Evolutionary conservation across 2,329 filamentous ascomycete genomes (phyloP).

Genomic region (Trichoderma sp.): DNA sequence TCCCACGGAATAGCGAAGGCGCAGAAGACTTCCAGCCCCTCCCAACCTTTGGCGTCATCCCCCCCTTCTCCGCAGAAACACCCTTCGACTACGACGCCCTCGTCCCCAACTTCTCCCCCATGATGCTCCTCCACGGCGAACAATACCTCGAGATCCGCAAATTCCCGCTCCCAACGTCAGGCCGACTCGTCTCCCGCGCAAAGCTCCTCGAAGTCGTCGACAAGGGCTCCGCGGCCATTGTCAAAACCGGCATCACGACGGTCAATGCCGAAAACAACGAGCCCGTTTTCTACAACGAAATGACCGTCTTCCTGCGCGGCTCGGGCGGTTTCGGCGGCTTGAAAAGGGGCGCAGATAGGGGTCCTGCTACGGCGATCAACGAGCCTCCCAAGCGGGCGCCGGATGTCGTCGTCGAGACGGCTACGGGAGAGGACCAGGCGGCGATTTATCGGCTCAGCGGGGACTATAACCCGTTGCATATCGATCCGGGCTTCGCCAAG

Average conservation of each 20-base stretch:
- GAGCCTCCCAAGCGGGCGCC: slow-evolving; percentile 74
- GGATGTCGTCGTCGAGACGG: slow-evolving; percentile 81
- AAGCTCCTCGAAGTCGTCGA: slow-evolving; percentile 92
- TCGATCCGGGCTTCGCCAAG: slow-evolving; percentile 92
- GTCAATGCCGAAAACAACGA: slow-evolving; percentile 83
- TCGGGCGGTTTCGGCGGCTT: slow-evolving; percentile 87
- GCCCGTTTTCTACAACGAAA: slow-evolving; percentile 96
- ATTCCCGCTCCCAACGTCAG: slow-evolving; percentile 86
- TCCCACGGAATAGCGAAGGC: slow-evolving; percentile 63
- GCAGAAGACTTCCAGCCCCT: slow-evolving; percentile 89
- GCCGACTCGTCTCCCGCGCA: slow-evolving; percentile 72
- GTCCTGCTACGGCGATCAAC: slow-evolving; percentile 78
- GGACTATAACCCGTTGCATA: slow-evolving; percentile 94
- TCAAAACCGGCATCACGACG: slow-evolving; percentile 79
- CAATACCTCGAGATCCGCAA: slow-evolving; percentile 95
- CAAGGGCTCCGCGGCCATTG: slow-evolving; percentile 87
- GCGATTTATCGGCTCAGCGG: slow-evolving; percentile 91
- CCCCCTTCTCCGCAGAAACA: slow-evolving; percentile 81
- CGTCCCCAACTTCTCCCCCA: slow-evolving; percentile 93
- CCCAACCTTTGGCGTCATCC: slow-evolving; percentile 94
- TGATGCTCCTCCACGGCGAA: slow-evolving; percentile 99
- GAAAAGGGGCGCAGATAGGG: slow-evolving; percentile 75
- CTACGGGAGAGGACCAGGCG: slow-evolving; percentile 87
- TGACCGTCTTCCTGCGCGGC: slow-evolving; percentile 88
- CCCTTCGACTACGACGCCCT: slow-evolving; percentile 81